These are phyloP conservation scores for Tephrocybe sp. DNA, from an alignment of 768 basidiomycete genomes.

Conservation along the genomic window DNA sequence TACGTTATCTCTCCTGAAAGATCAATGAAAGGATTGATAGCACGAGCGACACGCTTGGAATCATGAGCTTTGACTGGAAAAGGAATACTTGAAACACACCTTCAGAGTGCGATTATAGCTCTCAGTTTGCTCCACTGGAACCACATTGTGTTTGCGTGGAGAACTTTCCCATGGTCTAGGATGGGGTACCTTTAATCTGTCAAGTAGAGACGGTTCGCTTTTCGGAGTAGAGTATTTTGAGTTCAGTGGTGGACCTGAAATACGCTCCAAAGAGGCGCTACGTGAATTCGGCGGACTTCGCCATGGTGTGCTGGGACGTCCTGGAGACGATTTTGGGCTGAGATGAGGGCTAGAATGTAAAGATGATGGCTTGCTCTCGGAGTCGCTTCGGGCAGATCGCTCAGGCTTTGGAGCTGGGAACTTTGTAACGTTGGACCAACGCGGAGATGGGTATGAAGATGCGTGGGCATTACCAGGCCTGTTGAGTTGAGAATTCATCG, in stretches of 20 bases:
- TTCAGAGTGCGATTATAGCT: conserved; percentile 1
- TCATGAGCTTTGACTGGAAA: too few relatives aligned
- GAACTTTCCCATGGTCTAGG: conserved; percentile 1
- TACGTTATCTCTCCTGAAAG: conserved; percentile 31
- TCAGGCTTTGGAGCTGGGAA: neutral
- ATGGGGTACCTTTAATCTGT: neutral
- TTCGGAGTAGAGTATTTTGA: neutral
- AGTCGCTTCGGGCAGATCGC: neutral
- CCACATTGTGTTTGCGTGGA: neutral
- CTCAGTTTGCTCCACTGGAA: conserved; percentile 1
- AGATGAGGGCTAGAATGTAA: conserved; percentile 2
- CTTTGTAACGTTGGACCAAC: neutral
- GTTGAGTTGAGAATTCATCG: neutral
- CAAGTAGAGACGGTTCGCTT: neutral
- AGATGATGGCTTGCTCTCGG: neutral
- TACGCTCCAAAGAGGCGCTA: conserved; percentile 2
- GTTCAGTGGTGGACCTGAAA: neutral
- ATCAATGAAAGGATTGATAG: conserved; percentile 31
- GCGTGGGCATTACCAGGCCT: neutral
- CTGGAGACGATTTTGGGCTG: conserved; percentile 1
- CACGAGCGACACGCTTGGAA: conserved; percentile 29
- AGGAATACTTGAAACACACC: neutral
- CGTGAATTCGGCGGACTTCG: neutral
- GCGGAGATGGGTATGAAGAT: conserved; percentile 4
- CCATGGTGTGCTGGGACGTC: neutral